Conservation (phyloP, 2,329 filamentous ascomycete species). For the Colletotrichum sp. region DNA sequence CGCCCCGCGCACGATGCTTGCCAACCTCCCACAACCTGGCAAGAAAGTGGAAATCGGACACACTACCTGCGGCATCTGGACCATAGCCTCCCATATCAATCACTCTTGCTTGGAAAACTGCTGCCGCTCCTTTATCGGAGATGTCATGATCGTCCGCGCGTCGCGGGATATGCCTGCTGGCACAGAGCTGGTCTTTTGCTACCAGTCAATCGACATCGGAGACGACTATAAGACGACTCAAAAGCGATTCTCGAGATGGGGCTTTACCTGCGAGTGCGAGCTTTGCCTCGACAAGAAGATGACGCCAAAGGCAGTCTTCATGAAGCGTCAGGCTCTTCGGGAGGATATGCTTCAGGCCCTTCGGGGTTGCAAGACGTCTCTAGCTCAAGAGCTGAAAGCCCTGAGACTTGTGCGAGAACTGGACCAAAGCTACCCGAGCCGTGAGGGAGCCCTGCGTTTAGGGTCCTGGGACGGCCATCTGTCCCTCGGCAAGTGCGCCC, state of each 20-base stretch:
- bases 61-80: slow-evolving; percentile 50
- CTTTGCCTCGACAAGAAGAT: slow-evolving; percentile 36
- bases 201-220: slow-evolving; percentile 29
- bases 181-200: slow-evolving; percentile 51
- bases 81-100: slow-evolving; percentile 54
- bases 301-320: slow-evolving; percentile 16
- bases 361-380: neutral
- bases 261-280: slow-evolving; percentile 45
- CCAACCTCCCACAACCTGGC: neutral
- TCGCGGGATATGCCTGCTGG: slow-evolving; percentile 42
- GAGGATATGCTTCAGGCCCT: neutral
- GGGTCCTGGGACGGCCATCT: slow-evolving; percentile 27
- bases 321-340: slow-evolving; percentile 20
- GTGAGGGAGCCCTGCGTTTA: slow-evolving; percentile 4
- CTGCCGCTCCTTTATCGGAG: slow-evolving; percentile 55
- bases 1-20: slow-evolving; percentile 22
- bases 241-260: slow-evolving; percentile 38
- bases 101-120: slow-evolving; percentile 56
- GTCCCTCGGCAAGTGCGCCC: slow-evolving; percentile 4
- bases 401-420: slow-evolving; percentile 23
- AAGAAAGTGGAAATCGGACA: neutral
- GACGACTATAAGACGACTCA: slow-evolving; percentile 33
- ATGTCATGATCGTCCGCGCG: slow-evolving; percentile 58
- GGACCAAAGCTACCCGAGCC: slow-evolving; percentile 24
- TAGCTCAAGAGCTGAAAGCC: neutral